Base-by-base conservation (phyloP, 2,329 filamentous ascomycete genomes). In the Juglanconis oblonga region DNA sequence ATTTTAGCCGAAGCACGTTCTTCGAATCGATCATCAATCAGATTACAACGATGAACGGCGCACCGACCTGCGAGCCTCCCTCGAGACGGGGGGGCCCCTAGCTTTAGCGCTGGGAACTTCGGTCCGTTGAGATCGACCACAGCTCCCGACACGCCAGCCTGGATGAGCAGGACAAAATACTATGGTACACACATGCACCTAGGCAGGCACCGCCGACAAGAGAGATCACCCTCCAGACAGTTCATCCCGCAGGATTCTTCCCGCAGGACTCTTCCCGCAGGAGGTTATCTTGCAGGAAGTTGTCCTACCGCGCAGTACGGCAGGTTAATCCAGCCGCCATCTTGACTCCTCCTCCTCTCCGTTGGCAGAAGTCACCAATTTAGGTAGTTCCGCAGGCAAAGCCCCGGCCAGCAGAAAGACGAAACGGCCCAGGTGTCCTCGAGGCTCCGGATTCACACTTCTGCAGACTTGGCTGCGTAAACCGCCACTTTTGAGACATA, bases 401-500 rank as follows among this genome's bases (percentile, higher is more conserved):
- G 50, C 38, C 48, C 52, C 35, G 29, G 24, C 24, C 24, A 24
- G 32, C 31, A 31, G 47, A 48, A 11, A 52, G 51, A 45, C 24
- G 24, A 24, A 24, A 24, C 24, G 38, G 45, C 36, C 48, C 32
- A 44, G 42, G 11, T 54, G 17, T 35, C 32, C 5, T 31, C 33
- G 24, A 57, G 29, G 55, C 36, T 24, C 14, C 31, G 32, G n/a
- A 7, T 35, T 52, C 40, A 52, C 31, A 40, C 42, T 31, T 17
- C 48, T 48, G 24, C 33, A 53, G 42, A 42, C 50, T 47, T 45
- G 33, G 47, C 52, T 49, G 44, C 57, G 52, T 51, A 33, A 14
- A 33, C 47, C n/a, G 52, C 52, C 52, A 54, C 47, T 64, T 55
- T 6, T 65, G 57, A 63, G 62, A 65, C 64, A 55, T 55, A 55